Evolutionary conservation across 73 alveolate genomes (phyloP), one percentile per base, ranked within the genome.

Genomic region (Blepharisma japonicum): DNA sequence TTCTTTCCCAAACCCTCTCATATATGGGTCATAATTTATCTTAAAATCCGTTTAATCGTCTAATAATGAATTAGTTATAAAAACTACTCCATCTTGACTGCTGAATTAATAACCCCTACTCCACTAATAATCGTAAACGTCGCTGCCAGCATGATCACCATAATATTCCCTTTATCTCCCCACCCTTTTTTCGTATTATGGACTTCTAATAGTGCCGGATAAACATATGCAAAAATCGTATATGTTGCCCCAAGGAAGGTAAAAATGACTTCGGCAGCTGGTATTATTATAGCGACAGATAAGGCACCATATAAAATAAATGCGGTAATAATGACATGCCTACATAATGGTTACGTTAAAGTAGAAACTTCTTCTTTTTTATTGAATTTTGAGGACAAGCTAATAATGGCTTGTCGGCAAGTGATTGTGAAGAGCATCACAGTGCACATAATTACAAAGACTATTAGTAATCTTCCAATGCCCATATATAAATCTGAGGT

Each of bases 391-490:
- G 42, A 32, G 23, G 23, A 8, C 47, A 61, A 61, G 47, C 74
- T 61, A 2, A 14, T n/a, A 1, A 61, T 61, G 5, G 74, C 14
- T 39, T 61, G 74, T 5, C 74, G 39, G 23, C 74, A 61, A 3
- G 23, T 8, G 14, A 61, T 61, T 1, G 23, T 61, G 47, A 61
- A 61, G 11, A 61, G 23, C 14, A 39, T n/a, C 74, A 61, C 23
- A 61, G 74, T 61, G 47, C 14, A n/a, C 39, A 61, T 61, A 2
- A 61, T 8, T 18, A 61, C 74, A 61, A 61, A 61, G 47, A n/a
- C 14, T 9, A 61, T 39, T 9, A 61, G 46, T 2, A 61, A 14
- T 18, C 74, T 0, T 9, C 47, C 74, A 25, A 61, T 61, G 18
- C 14, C 0, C 18, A 61, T 61, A 14, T 25, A 9, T 18, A 61